Conservation (phyloP, 2,329 filamentous ascomycete genomes). For the Monosporascus sp. region DNA sequence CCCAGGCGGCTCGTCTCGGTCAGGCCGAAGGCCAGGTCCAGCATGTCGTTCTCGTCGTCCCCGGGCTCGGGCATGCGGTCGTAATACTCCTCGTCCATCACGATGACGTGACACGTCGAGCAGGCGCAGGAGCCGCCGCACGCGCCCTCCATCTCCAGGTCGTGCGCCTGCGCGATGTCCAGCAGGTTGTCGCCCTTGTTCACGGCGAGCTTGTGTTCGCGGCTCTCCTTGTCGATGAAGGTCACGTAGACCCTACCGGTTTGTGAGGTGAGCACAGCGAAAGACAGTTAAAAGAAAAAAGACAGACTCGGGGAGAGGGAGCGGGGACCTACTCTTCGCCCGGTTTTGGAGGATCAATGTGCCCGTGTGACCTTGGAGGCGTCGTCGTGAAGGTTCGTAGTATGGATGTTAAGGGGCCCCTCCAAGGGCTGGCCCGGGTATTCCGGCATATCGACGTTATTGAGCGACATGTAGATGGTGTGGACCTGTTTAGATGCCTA, state of each 20-base stretch:
- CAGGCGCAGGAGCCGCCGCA: conserved; percentile 93
- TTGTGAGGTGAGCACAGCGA: conserved; percentile 5
- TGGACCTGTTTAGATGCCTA: conserved; percentile 3
- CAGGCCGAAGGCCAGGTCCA: conserved; percentile 83
- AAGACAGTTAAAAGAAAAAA: neutral
- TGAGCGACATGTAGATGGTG: conserved; percentile 2
- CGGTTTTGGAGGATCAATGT: conserved; percentile 76
- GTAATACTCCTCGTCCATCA: conserved; percentile 66
- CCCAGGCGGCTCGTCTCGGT: conserved; percentile 81
- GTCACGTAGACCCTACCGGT: conserved; percentile 70
- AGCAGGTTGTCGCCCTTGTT: conserved; percentile 85
- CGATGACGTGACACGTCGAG: conserved; percentile 88
- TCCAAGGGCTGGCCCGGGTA: neutral
- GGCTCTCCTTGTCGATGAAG: conserved; percentile 87
- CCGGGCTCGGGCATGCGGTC: conserved; percentile 73
- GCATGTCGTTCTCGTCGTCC: conserved; percentile 83
- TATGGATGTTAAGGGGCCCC: neutral
- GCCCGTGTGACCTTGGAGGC: conserved; percentile 59
- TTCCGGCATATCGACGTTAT: conserved; percentile 15
- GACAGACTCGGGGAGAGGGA: neutral
- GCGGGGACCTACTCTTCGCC: conserved; percentile 73
- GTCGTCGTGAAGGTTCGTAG: conserved; percentile 61
- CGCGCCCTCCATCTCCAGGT: conserved; percentile 97
- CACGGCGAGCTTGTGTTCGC: conserved; percentile 71
- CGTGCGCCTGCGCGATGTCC: conserved; percentile 89